Evolutionary conservation across 1,139 yeast species (phyloP).

Genomic region (Geotrichum europaeum): DNA sequence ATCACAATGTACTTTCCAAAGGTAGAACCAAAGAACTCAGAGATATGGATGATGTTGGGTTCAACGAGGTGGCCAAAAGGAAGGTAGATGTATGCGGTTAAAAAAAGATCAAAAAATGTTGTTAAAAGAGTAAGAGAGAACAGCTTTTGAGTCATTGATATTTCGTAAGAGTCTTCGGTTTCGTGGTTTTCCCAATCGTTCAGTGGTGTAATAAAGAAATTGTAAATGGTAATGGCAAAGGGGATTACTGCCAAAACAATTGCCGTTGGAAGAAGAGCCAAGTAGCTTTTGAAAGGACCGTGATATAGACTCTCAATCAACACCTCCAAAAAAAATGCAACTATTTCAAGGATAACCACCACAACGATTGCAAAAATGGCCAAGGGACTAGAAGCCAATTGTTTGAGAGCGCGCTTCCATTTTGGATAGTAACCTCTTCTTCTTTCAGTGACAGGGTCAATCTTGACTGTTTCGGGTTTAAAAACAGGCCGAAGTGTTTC

Average conservation of each 20-base stretch:
- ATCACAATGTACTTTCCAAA: conserved; percentile 26
- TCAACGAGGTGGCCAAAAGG: conserved; percentile 71
- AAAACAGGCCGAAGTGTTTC: conserved; percentile 46
- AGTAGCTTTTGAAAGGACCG: conserved; percentile 63
- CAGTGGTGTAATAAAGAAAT: conserved; percentile 43
- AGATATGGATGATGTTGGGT: conserved; percentile 42
- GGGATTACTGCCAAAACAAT: conserved; percentile 67
- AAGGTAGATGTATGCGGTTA: conserved; percentile 80
- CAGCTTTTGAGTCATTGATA: conserved; percentile 61
- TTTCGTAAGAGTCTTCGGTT: conserved; percentile 47
- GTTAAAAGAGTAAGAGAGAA: conserved; percentile 75
- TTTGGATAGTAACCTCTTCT: conserved; percentile 36
- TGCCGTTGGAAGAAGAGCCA: conserved; percentile 70
- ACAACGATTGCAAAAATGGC: conserved; percentile 52
- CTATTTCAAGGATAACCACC: conserved; percentile 53
- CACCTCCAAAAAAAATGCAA: conserved; percentile 71
- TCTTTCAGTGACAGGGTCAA: conserved; percentile 36
- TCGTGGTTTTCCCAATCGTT: conserved; percentile 75
- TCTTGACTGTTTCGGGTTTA: conserved; percentile 33
- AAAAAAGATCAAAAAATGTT: conserved; percentile 72
- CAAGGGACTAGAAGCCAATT: conserved; percentile 58
- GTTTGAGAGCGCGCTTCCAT: conserved; percentile 46
- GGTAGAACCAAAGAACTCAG: conserved; percentile 21
- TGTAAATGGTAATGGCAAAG: conserved; percentile 52
- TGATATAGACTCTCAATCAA: conserved; percentile 75